These are phyloP conservation scores for Ophiostoma populinum DNA, from an alignment of 2,329 filamentous ascomycete species.

Conservation along the genomic window DNA sequence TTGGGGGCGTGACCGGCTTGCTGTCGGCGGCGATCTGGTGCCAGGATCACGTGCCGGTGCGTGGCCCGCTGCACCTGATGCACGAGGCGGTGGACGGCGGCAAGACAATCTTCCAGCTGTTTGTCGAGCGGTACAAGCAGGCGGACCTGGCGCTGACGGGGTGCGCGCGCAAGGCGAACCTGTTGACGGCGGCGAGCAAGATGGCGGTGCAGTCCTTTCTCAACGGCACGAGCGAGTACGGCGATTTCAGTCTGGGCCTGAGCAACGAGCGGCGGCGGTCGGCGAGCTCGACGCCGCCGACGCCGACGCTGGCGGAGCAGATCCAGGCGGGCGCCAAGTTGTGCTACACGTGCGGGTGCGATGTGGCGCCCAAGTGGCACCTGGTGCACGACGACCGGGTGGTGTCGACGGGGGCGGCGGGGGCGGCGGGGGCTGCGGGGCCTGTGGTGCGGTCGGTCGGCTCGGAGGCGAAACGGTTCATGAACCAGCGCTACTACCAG, in stretches of 20 bases:
- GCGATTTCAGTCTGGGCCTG: too few species aligned
- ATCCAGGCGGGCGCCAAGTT: slow-evolving; percentile 35
- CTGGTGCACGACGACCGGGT: slow-evolving; percentile 26
- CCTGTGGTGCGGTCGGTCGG: too few species aligned
- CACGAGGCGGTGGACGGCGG: slow-evolving; percentile 56
- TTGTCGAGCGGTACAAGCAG: slow-evolving; percentile 81
- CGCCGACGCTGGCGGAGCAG: slow-evolving; percentile 13
- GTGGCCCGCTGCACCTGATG: slow-evolving; percentile 60
- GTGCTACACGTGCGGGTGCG: slow-evolving; percentile 48
- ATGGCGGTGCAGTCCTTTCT: slow-evolving; percentile 10
- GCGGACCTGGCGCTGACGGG: slow-evolving; percentile 81
- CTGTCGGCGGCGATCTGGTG: slow-evolving; percentile 84
- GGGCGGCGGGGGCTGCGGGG: too few species aligned
- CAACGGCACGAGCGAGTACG: too few species aligned
- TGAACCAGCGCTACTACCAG: slow-evolving; percentile 45
- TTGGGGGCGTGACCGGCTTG: slow-evolving; percentile 66
- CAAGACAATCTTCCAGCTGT: slow-evolving; percentile 71
- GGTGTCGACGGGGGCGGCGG: slow-evolving; percentile 24
- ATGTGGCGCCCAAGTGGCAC: slow-evolving; percentile 63
- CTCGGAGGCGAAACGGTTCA: slow-evolving; percentile 39
- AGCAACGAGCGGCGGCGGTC: slow-evolving; percentile 15
- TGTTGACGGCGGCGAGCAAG: slow-evolving; percentile 50
- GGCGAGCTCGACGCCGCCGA: too few species aligned
- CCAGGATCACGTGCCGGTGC: slow-evolving; percentile 63
- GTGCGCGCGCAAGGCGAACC: slow-evolving; percentile 79